Percentiles rank a stretch among this genome's conserved stretches.
phyloP scores from a whole-genome alignment of 352 stramenopile species.

The Pythium periplocum region DNA sequence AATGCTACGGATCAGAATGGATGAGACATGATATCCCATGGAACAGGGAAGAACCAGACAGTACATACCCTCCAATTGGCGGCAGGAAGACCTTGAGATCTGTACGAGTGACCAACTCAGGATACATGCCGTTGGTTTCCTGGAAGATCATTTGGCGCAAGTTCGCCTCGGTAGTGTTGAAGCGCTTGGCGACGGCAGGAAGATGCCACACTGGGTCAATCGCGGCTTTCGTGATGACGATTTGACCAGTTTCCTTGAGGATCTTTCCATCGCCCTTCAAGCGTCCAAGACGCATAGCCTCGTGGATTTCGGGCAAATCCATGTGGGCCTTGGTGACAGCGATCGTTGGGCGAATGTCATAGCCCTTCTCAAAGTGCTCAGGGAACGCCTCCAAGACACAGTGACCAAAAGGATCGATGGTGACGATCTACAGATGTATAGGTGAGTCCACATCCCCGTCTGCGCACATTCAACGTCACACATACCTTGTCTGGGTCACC shows the following conservation, averaged over 20 bases:
- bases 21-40: slow-evolving; percentile 20
- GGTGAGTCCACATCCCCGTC: background rate
- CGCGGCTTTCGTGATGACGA: slow-evolving; percentile 95
- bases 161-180: slow-evolving; percentile 94
- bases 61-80: slow-evolving; percentile 93
- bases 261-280: slow-evolving; percentile 97
- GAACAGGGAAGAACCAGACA: slow-evolving; percentile 13
- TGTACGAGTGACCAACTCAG: slow-evolving; percentile 96
- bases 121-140: slow-evolving; percentile 99
- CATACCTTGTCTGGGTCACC: slow-evolving; percentile 90
- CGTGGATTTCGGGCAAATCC: slow-evolving; percentile 98
- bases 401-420: slow-evolving; percentile 19
- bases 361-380: slow-evolving; percentile 83
- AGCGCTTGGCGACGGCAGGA: slow-evolving; percentile 96
- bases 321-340: slow-evolving; percentile 96
- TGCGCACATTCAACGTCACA: background rate
- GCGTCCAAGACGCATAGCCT: slow-evolving; percentile 90
- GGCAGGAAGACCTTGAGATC: slow-evolving; percentile 99
- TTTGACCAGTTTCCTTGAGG: slow-evolving; percentile 86
- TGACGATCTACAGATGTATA: slow-evolving; percentile 58
- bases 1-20: slow-evolving; percentile 27
- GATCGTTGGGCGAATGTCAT: slow-evolving; percentile 98
- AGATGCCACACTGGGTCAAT: slow-evolving; percentile 99
- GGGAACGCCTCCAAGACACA: slow-evolving; percentile 11
- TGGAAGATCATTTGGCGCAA: slow-evolving; percentile 98